phyloP scores from a whole-genome alignment of 495 filamentous ascomycete species.

The Xylaria curta region DNA sequence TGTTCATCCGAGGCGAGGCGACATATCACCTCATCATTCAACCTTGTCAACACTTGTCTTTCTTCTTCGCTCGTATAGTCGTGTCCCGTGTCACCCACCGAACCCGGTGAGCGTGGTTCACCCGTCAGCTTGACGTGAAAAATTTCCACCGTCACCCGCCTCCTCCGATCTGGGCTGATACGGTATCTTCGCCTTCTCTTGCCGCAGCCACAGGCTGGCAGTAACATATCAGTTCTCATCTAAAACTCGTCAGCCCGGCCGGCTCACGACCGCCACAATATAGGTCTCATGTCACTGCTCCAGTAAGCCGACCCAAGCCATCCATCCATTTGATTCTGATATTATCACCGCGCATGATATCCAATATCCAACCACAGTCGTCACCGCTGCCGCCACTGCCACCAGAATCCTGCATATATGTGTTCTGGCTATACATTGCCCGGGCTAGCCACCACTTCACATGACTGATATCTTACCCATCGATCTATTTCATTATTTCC shows the following conservation, averaged over 20 bases:
- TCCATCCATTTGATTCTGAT: background rate
- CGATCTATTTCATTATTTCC: constrained; percentile 11
- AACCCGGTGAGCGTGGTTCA: background rate
- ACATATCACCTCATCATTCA: constrained; percentile 14
- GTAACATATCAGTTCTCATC: constrained; percentile 26
- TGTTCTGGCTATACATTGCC: constrained; percentile 1
- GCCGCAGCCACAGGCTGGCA: constrained; percentile 18
- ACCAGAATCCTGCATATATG: constrained; percentile 3
- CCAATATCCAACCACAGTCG: background rate
- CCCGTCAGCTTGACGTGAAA: constrained; percentile 1
- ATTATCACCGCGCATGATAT: background rate
- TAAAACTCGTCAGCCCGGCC: constrained; percentile 30
- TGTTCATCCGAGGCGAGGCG: constrained; percentile 11
- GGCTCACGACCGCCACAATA: constrained; percentile 24
- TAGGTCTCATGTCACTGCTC: constrained; percentile 34
- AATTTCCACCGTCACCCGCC: background rate
- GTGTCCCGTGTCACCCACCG: constrained; percentile 16
- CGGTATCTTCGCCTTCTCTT: constrained; percentile 24
- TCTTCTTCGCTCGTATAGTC: background rate
- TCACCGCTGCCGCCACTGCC: background rate
- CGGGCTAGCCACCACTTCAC: background rate
- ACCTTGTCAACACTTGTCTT: background rate
- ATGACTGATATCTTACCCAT: constrained; percentile 17
- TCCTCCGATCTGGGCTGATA: constrained; percentile 2
- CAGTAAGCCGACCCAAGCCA: constrained; percentile 34